These are phyloP conservation scores for Lodderomyces margitis DNA, from an alignment of 1,139 yeast species.

Conservation along the genomic window DNA sequence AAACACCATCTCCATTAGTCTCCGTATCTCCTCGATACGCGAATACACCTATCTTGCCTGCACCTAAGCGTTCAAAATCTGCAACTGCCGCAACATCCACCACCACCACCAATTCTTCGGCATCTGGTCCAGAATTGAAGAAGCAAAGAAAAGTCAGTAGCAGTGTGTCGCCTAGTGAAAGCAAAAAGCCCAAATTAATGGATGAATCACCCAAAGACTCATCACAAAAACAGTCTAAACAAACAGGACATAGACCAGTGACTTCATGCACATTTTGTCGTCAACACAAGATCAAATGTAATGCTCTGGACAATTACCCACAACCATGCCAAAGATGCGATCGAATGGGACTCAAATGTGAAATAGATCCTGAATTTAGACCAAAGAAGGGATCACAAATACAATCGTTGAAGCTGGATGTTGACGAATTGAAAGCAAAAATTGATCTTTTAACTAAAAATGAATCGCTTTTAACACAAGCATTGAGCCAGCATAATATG, in stretches of 20 bases:
- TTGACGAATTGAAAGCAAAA: slow-evolving; percentile 75
- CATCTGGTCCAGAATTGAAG: neutral
- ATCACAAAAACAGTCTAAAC: slow-evolving; percentile 20
- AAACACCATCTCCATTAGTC: slow-evolving; percentile 14
- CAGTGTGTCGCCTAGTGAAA: slow-evolving; percentile 13
- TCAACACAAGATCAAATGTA: slow-evolving; percentile 91
- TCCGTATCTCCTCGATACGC: slow-evolving; percentile 8
- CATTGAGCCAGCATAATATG: slow-evolving; percentile 46
- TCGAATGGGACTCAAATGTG: slow-evolving; percentile 76
- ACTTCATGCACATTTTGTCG: slow-evolving; percentile 93
- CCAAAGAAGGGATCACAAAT: slow-evolving; percentile 92
- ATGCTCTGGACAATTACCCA: slow-evolving; percentile 83
- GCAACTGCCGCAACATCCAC: neutral
- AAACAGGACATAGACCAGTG: slow-evolving; percentile 70
- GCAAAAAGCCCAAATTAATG: neutral
- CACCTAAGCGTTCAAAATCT: slow-evolving; percentile 4
- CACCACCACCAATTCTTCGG: slow-evolving; percentile 1
- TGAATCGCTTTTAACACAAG: slow-evolving; percentile 66
- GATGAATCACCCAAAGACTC: neutral
- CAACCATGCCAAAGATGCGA: slow-evolving; percentile 81
- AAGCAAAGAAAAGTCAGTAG: slow-evolving; percentile 18
- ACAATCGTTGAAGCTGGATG: slow-evolving; percentile 79
- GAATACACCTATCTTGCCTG: slow-evolving; percentile 4
- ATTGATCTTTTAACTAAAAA: slow-evolving; percentile 72
- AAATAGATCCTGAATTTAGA: slow-evolving; percentile 86